Evolutionary conservation across 495 filamentous ascomycete genomes (phyloP).

Genomic region (Penicillium longicatenatum): DNA sequence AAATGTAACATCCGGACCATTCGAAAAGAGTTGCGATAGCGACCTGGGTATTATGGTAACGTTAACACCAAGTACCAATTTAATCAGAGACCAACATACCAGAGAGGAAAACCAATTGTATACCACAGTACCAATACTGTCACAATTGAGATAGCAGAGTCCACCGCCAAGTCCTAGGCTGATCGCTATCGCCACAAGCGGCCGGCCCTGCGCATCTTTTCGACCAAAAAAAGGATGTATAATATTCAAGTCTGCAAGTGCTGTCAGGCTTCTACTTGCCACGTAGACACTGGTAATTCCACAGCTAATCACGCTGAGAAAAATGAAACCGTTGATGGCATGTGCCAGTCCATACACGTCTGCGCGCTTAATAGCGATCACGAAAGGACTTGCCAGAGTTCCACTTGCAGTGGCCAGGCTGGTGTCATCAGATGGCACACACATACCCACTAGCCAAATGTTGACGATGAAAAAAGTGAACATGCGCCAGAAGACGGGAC

Average conservation of each 20-base stretch:
- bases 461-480: conserved; percentile 35
- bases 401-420: conserved; percentile 26
- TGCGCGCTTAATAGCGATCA: conserved; percentile 31
- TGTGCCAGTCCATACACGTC: conserved; percentile 29
- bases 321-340: conserved; percentile 34
- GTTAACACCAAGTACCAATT: background rate
- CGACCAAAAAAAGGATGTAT: conserved; percentile 32
- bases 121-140: conserved; percentile 24
- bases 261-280: conserved; percentile 31
- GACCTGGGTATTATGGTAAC: conserved; percentile 16
- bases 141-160: conserved; percentile 29
- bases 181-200: conserved; percentile 25
- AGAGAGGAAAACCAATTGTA: conserved; percentile 33
- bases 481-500: conserved; percentile 36
- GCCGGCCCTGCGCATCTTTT: conserved; percentile 28
- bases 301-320: conserved; percentile 32
- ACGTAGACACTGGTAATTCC: conserved; percentile 34
- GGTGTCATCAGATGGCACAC: conserved; percentile 26
- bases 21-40: conserved; percentile 33
- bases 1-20: conserved; percentile 61
- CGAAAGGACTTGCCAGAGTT: conserved; percentile 31
- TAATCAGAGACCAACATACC: conserved; percentile 13
- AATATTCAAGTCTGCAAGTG: conserved; percentile 25
- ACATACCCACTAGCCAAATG: conserved; percentile 36
- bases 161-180: conserved; percentile 28